Evolutionary conservation across 169 alveolate species (phyloP).

Genomic region (Cryptosporidium sp.): DNA sequence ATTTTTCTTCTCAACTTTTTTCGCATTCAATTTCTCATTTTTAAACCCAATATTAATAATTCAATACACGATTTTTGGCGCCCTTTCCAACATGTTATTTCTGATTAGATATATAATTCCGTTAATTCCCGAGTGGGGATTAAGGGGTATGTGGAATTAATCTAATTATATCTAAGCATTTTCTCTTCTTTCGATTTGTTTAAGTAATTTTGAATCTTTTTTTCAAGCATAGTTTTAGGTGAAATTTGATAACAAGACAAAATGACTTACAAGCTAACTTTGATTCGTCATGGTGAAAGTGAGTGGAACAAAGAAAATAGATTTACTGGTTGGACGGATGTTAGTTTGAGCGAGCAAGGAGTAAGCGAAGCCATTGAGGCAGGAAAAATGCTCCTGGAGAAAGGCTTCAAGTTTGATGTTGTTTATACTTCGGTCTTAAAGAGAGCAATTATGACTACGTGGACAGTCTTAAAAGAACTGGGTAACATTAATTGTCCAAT

Average conservation of each 20-base stretch:
- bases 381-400: slow-evolving; percentile 90
- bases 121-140: slow-evolving; percentile 31
- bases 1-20: not conserved
- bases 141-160: not conserved
- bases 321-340: slow-evolving; percentile 99
- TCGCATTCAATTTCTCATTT: not conserved
- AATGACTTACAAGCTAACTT: slow-evolving; percentile 60
- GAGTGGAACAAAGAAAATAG: slow-evolving; percentile 96
- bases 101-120: not conserved
- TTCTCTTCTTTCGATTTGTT: not conserved
- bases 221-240: not conserved
- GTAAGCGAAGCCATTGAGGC: slow-evolving; percentile 91
- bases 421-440: slow-evolving; percentile 96
- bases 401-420: slow-evolving; percentile 90
- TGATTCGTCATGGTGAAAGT: slow-evolving; percentile 94
- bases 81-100: not conserved
- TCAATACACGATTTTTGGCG: not conserved
- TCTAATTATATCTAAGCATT: slow-evolving; percentile 21
- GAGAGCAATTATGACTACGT: slow-evolving; percentile 93
- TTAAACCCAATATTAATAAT: not conserved
- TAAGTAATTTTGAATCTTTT: not conserved
- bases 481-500: slow-evolving; percentile 92
- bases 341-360: slow-evolving; percentile 93
- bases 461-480: slow-evolving; percentile 89
- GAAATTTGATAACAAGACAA: not conserved